These are phyloP conservation scores for Mucor lusitanicus DNA, from an alignment of 371 early-diverging fungal genomes.

Conservation along the genomic window DNA sequence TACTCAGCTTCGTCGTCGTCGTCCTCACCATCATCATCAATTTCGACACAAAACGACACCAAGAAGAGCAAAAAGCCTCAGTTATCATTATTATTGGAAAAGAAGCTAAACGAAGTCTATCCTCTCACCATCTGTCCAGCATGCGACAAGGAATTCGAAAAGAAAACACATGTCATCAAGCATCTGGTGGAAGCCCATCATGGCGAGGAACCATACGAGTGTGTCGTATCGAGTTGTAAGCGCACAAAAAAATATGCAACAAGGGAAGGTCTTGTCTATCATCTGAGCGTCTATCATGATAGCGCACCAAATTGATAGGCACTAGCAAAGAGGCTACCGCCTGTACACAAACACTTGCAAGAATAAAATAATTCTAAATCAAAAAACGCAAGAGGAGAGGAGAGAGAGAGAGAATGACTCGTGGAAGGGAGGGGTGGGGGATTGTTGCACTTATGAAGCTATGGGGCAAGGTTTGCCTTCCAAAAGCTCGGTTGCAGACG, in stretches of 20 bases:
- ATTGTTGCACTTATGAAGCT: too few species aligned
- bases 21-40: background rate
- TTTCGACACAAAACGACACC: background rate
- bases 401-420: too few species aligned
- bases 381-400: too few species aligned
- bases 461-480: too few species aligned
- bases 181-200: constrained; percentile 31
- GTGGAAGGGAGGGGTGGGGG: too few species aligned
- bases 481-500: too few species aligned
- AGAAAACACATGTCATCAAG: constrained; percentile 34
- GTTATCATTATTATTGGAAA: constrained; percentile 11
- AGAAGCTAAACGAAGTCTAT: constrained; percentile 21
- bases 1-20: too few species aligned
- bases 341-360: background rate
- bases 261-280: constrained; percentile 34
- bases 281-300: constrained; percentile 29
- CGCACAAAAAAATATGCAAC: constrained; percentile 33
- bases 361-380: too few species aligned
- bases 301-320: background rate
- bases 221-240: constrained; percentile 25
- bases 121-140: constrained; percentile 24
- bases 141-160: constrained; percentile 24
- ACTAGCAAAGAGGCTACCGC: background rate
- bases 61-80: background rate
- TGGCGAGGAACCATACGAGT: constrained; percentile 33